Evolutionary conservation across 1,284 basidiomycete species (phyloP).

Genomic region (Ustilago loliicola): DNA sequence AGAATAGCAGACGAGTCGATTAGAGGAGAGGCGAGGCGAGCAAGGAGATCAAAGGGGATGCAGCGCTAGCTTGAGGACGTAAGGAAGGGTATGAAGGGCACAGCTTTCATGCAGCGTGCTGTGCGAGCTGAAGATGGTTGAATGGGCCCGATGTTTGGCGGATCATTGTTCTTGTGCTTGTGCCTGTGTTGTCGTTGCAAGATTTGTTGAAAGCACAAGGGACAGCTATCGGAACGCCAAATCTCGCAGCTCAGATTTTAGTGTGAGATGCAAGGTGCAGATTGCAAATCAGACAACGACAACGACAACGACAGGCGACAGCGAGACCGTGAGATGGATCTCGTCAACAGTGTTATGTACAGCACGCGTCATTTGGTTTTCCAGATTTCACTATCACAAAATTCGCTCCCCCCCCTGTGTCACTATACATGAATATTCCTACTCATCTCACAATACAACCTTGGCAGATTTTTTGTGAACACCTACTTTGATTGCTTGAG

Average conservation of each 20-base stretch:
- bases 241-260: neutral
- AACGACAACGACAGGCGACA: neutral
- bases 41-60: conserved; percentile 1
- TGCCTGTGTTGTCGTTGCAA: neutral
- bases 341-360: too few relatives aligned
- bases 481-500: too few relatives aligned
- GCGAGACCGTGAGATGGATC: neutral
- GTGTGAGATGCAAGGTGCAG: conserved; percentile 6
- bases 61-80: neutral
- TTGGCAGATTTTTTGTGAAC: too few relatives aligned
- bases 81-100: conserved; percentile 21
- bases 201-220: conserved; percentile 1
- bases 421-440: too few relatives aligned
- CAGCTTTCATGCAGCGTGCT: conserved; percentile 20
- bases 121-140: neutral
- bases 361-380: too few relatives aligned
- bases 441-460: too few relatives aligned
- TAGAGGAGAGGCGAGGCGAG: neutral
- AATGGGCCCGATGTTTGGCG: neutral
- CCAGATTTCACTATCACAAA: too few relatives aligned
- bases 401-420: too few relatives aligned
- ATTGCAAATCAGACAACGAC: neutral
- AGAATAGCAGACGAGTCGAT: neutral
- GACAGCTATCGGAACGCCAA: conserved; percentile 3
- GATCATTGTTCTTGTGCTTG: neutral